Evolutionary conservation across 2,329 filamentous ascomycete species (phyloP).

Genomic region (Aspergillus puulaauensis): DNA sequence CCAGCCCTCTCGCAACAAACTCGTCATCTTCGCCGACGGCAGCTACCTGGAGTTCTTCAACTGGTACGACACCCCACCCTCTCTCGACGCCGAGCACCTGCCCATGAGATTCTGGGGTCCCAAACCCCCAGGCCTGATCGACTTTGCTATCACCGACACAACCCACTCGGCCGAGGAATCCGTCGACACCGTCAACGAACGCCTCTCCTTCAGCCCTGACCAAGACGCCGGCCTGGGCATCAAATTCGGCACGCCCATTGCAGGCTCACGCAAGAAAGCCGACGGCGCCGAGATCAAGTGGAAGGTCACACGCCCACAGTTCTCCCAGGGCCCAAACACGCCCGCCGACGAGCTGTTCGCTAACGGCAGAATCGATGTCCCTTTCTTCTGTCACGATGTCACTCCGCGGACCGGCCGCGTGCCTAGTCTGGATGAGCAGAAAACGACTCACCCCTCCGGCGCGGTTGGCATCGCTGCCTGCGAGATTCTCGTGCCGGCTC

Average conservation of each 20-base stretch:
- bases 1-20: background rate
- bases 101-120: background rate
- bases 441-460: background rate
- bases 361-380: background rate
- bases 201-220: background rate
- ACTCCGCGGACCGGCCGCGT: background rate
- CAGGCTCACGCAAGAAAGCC: background rate
- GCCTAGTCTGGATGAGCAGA: background rate
- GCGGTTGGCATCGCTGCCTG: background rate
- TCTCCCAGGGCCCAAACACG: background rate
- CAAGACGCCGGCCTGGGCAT: background rate
- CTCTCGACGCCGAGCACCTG: background rate
- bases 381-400: background rate
- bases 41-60: background rate
- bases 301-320: background rate
- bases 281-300: background rate
- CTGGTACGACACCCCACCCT: background rate
- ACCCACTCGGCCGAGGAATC: background rate
- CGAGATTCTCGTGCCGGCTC: background rate
- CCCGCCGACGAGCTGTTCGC: background rate
- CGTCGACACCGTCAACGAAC: background rate
- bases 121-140: background rate
- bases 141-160: background rate
- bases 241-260: background rate
- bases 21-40: background rate